Evolutionary conservation across 1,284 basidiomycete species (phyloP).

Genomic region (Rhodotorula glutinis): DNA sequence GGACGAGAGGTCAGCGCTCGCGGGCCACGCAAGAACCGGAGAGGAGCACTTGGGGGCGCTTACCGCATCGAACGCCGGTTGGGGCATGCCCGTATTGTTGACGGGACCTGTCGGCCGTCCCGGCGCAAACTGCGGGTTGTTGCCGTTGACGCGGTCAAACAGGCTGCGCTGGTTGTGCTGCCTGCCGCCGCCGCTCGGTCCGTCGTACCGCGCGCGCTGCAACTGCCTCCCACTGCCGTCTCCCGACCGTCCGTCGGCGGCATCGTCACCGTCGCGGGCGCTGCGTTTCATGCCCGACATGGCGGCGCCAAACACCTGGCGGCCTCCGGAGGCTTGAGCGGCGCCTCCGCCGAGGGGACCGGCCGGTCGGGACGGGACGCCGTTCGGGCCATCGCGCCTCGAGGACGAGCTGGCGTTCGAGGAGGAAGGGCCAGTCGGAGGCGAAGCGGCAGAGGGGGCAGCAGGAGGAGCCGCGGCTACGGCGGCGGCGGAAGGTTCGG

Average conservation of each 20-base stretch:
- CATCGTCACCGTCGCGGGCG: constrained; percentile 22
- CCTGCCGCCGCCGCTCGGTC: background rate
- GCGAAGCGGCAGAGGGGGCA: background rate
- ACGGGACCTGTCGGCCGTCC: constrained; percentile 15
- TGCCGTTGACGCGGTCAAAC: constrained; percentile 39
- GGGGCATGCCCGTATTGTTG: constrained; percentile 32
- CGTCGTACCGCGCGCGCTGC: constrained; percentile 25
- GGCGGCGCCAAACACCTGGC: constrained; percentile 40
- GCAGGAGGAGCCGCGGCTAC: constrained; percentile 3
- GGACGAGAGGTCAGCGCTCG: no score
- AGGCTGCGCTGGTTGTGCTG: constrained; percentile 22
- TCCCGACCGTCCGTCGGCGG: background rate
- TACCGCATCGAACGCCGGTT: constrained; percentile 35
- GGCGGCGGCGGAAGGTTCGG: constrained; percentile 50
- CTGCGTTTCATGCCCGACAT: constrained; percentile 41
- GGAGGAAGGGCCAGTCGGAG: background rate
- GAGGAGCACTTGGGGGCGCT: no score
- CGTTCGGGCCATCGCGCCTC: constrained; percentile 6
- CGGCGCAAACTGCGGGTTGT: constrained; percentile 30
- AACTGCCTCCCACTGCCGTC: constrained; percentile 5
- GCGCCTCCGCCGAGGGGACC: constrained; percentile 1
- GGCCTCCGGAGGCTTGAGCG: background rate
- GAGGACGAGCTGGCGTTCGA: background rate
- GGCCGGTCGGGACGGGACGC: constrained; percentile 4
- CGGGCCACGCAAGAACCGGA: background rate